Evolutionary conservation across 768 basidiomycete genomes (phyloP).

Genomic region (Pleurotus ostreatus): DNA sequence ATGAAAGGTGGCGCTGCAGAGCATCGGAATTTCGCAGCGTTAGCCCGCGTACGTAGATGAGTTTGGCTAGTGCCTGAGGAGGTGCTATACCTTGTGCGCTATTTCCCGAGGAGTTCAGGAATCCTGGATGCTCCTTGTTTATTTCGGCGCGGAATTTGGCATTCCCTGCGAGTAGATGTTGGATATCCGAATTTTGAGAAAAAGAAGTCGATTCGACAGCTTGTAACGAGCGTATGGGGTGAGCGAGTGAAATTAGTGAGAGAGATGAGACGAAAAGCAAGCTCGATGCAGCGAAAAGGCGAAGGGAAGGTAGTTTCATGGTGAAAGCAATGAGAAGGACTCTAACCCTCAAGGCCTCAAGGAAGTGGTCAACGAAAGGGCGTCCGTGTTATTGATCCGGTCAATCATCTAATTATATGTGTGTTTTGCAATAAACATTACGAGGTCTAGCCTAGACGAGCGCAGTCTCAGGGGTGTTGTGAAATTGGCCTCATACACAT

Average conservation of each 20-base stretch:
- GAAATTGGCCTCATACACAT: too few species aligned
- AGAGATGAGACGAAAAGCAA: too few species aligned
- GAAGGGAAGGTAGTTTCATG: too few species aligned
- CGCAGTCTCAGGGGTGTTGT: too few species aligned
- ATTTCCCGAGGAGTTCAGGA: neutral
- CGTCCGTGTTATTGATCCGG: too few species aligned
- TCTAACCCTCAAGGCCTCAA: too few species aligned
- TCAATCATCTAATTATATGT: too few species aligned
- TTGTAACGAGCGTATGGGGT: slow-evolving; percentile 4
- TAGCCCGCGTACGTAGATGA: neutral
- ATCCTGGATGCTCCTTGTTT: slow-evolving; percentile 1
- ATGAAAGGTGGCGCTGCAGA: slow-evolving; percentile 4
- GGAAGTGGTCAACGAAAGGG: too few species aligned
- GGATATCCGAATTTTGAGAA: neutral
- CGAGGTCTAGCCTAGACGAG: too few species aligned
- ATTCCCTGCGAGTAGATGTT: neutral
- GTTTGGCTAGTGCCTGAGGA: neutral
- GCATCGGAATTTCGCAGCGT: neutral
- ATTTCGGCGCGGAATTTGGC: neutral
- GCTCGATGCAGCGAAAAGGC: too few species aligned
- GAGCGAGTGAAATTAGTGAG: neutral
- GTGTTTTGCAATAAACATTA: too few species aligned
- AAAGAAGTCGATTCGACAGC: slow-evolving; percentile 5
- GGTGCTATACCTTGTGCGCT: neutral
- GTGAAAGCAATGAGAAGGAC: too few species aligned